Base-by-base conservation (phyloP, 106 monocot genomes). In the Dendrobium chrysotoxum region DNA sequence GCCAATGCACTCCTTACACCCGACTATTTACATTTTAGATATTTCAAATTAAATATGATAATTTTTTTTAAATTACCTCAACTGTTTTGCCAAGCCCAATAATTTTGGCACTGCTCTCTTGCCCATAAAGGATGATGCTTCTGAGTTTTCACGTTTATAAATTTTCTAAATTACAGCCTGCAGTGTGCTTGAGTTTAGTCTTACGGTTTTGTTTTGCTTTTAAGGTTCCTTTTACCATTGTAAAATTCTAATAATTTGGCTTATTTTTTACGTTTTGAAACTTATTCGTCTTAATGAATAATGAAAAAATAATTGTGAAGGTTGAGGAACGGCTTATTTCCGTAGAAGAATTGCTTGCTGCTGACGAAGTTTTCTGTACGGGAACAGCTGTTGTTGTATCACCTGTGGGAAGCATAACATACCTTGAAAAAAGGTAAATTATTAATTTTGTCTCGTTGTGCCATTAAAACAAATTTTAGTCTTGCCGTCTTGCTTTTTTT, bases 311-410 rank as follows among this genome's bases (percentile, higher is more conserved):
- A 7, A n/a, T 47, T 81, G 25, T 53, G 5, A 65, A 96, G 96
- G 97, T 95, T 75, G 84, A 90, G 81, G 94, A 98, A 76, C 84
- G 92, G 45, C 85, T 79, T 28, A 82, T 98, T 5, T 77, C 88
- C n/a, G 87, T 95, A 75, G 94, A 95, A 7, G 94, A 98, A 83
- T 79, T 98, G 80, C 86, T 94, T 71, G 88, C 84, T 66, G 97
- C 97, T 12, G 97, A 98, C 83, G 97, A 98, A 87, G 92, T 98
- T 76, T 98, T 98, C 54, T 98, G 97, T 55, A 98, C 97, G 18
- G 97, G 97, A 76, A 98, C 97, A 15, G 97, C 97, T 66, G 97
- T 98, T 21, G 97, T 98, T 61, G 88, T 98, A 42, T 90, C 92
- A 54, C 95, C 97, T 38, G 97, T 98, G 13, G 90, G 90, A 80